Evolutionary conservation across 805 yeast genomes (phyloP), one percentile per base, ranked within the genome.

Genomic region (Zygotorulaspora sp.): DNA sequence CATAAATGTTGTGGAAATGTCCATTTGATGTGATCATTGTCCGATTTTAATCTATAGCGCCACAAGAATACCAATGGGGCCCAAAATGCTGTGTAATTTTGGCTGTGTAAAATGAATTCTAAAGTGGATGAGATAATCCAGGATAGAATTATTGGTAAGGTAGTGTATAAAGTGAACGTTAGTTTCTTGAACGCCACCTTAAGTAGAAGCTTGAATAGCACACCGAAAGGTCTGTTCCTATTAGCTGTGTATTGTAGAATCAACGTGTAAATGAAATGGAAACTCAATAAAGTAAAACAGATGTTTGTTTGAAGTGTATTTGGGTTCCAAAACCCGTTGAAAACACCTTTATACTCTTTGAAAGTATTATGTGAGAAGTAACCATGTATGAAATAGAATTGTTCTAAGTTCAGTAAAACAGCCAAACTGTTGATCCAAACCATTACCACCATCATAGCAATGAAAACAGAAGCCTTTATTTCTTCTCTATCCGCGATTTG

Each of bases 1-100:
- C 39, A 34, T 11, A 43, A 30, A 35, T 51, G 51, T 26, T 53
- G 56, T 3, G 44, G 30, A 10, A 46, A 10, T 7, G 49, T 47
- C 58, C 58, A 53, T 25, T 40, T 42, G 13, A 45, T 28, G 8
- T 28, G 24, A 23, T 40, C 37, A 12, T 38, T 36, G 10, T 43
- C 43, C 14, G 40, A 40, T 19, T 21, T 23, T 15, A 48, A 32
- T 37, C 52, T 45, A 24, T 35, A 25, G 29, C 40, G 35, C 45
- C 45, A 44, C 13, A 48, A 16, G 23, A 42, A 50, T 24, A 29
- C 31, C 27, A 51, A 16, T 6, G 47, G 42, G 7, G 46, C 54
- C 8, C 24, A 30, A 20, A 49, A 36, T 5, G 53, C 42, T 3
- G 38, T 31, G 32, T 57, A 58, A 4, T 31, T 27, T 2, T 43